Evolutionary conservation across 768 basidiomycete genomes (phyloP), one percentile per base, ranked within the genome.

Genomic region (Tricholoma sp.): DNA sequence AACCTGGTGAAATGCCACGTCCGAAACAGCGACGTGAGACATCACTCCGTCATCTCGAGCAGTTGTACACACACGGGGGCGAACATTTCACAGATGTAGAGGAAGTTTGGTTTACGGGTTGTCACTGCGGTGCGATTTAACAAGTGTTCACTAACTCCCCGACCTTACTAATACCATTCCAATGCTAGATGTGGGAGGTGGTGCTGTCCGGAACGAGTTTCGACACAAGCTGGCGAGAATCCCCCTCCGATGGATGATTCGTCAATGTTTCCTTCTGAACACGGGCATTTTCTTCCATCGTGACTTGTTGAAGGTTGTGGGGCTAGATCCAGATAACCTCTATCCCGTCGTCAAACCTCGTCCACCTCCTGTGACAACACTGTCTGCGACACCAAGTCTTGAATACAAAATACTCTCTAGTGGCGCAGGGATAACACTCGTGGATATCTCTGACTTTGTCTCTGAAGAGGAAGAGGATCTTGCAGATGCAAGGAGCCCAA

Each of bases 51-150:
- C 73, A 81, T 35, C 68, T 79, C 9, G 81, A 84, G 57, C 61
- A 59, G 0, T 67, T 72, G 19, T 80, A 76, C 52, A 68, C 75
- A 5, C 59, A 70, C 19, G 65, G 60, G 16, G 66, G 70, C 3
- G 68, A 70, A 21, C 63, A 67, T 16, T 45, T 66, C 52, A 90
- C 89, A 0, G 72, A 90, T 57, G 82, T 89, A 3, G 76, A 82
- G 49, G 89, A 92, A 62, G 90, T 92, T 1, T 91, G 90, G 89
- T 92, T 91, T 62, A 69, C 88, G 3, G 89, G 89, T 0, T 82
- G 79, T 62, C 89, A 91, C 61, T 81, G 81, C 47, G 88, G 89
- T 88, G 61, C 27, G 78, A 70, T 19, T 5, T 45, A 7, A 50
- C 47, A 24, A 16, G 19, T 2, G 8, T 24, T 37, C 31, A 14